A percentile compares a stretch with the other conserved stretches of the same genome.
phyloP scores from a whole-genome alignment of 2,329 filamentous ascomycete species.

The Arthrinium phaeospermum region DNA sequence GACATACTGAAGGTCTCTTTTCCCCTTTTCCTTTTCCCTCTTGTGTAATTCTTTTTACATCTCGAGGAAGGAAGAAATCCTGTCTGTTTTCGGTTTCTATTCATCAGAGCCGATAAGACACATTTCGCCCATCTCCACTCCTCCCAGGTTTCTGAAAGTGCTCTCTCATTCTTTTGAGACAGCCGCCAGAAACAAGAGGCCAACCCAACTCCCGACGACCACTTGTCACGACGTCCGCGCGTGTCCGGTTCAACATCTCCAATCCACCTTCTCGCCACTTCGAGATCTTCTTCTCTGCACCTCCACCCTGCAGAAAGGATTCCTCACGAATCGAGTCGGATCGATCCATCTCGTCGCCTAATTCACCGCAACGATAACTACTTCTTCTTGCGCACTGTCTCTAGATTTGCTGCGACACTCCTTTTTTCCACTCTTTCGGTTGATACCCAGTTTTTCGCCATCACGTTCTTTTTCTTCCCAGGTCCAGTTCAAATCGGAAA shows the following conservation, averaged over 20 bases:
- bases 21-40: slow-evolving; percentile 7
- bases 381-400: slow-evolving; percentile 14
- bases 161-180: slow-evolving; percentile 19
- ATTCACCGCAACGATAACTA: neutral
- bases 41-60: slow-evolving; percentile 6
- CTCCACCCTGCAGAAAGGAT: slow-evolving; percentile 15
- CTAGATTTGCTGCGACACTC: slow-evolving; percentile 11
- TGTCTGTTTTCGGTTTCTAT: slow-evolving; percentile 18
- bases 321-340: neutral
- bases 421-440: slow-evolving; percentile 18
- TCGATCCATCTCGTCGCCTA: slow-evolving; percentile 4
- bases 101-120: slow-evolving; percentile 16
- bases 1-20: slow-evolving; percentile 17
- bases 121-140: slow-evolving; percentile 11
- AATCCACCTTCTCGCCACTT: slow-evolving; percentile 3
- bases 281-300: slow-evolving; percentile 1
- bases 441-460: slow-evolving; percentile 18
- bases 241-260: slow-evolving; percentile 7
- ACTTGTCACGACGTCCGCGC: slow-evolving; percentile 17
- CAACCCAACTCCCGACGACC: slow-evolving; percentile 13
- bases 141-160: slow-evolving; percentile 2
- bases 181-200: slow-evolving; percentile 15
- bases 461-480: slow-evolving; percentile 20
- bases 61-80: slow-evolving; percentile 17
- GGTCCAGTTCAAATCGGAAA: slow-evolving; percentile 1